Base-by-base conservation (phyloP, 352 stramenopile genomes). In the Phytophthora brassicae region DNA sequence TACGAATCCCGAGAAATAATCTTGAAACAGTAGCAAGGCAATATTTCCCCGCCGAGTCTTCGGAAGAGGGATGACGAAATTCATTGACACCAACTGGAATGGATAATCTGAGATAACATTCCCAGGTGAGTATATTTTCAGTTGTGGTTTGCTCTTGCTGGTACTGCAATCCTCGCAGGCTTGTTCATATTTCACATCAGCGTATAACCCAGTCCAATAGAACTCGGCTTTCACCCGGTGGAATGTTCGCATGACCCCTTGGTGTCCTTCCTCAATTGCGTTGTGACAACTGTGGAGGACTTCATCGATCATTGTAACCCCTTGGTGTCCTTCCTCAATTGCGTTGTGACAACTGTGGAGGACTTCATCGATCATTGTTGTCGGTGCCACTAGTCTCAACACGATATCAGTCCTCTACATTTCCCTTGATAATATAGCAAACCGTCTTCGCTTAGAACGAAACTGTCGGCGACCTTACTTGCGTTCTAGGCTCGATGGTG, bases 171-270 rank as follows among this genome's bases (percentile, higher is more conserved):
- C 49, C 2, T 8, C 14, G 3, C 17, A 52, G 2, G 26, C n/a
- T n/a, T 51, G 35, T 1, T 52, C 28, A 9, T 51, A 39, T 16
- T 59, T 59, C 9, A 44, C 55, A 20, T 63, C 45, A 1, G 46
- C 39, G 13, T 64, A 64, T 1, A 63, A 17, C 1, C 45, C 45
- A 3, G 36, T 20, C 45, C 56, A 63, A 19, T 63, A 56, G 19
- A 38, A 64, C 4, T 57, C 56, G 1, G 7, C 6, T 31, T 39
- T 57, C 8, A 56, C 56, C n/a, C 56, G n/a, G 2, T 57, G 46
- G 20, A 22, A 57, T 3, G 38, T 52, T 23, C 56, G 11, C 4
- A 13, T 13, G 11, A 39, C n/a, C 4, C 33, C 33, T n/a, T 39
- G n/a, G n/a, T n/a, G n/a, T n/a, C n/a, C n/a, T n/a, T n/a, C n/a